Evolutionary conservation across 2,329 filamentous ascomycete genomes (phyloP), one percentile per base, ranked within the genome.

Genomic region (Colletotrichum siamense): DNA sequence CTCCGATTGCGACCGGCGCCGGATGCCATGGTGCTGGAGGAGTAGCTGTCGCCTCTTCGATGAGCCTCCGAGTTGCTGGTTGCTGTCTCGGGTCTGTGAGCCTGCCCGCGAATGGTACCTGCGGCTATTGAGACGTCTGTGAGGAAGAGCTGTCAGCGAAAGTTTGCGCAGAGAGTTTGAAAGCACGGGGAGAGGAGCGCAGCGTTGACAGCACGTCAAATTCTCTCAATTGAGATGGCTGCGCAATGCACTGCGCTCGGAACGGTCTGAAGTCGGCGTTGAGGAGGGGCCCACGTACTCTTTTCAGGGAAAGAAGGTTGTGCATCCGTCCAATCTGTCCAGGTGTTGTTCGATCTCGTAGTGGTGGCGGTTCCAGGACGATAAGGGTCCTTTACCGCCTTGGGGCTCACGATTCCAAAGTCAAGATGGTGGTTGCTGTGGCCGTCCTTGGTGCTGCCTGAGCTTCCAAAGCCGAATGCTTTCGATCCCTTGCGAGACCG

Each of bases 1-100:
- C 96, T 91, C 82, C 97, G 93, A 81, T 91, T 93, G 26, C 95
- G 91, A 82, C 98, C 95, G 69, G 94, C 81, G 62, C 84, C 85
- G 77, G 84, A 86, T 39, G 86, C 81, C 86, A 87, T 87, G 59
- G 67, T 75, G 79, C 85, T 82, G 83, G 76, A 77, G 15, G 74
- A 65, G 73, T 80, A 79, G 77, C 71, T 77, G 26, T 73, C 79
- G 28, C 44, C 86, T 86, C 79, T 87, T 85, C 76, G 86, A 82
- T 77, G 86, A 80, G 71, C 80, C 24, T 79, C 71, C 44, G 79
- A 79, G 32, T 85, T 86, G 77, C 79, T 80, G 30, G 82, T 79
- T 61, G 85, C 86, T 39, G 84, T 83, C 71, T 79, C 80, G 62
- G 83, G 83, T 24, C 81, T 80, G 70, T 82, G 82, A 59, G 78